These are phyloP conservation scores for Aspergillus bridgeri DNA, from an alignment of 495 filamentous ascomycete species.

Conservation along the genomic window DNA sequence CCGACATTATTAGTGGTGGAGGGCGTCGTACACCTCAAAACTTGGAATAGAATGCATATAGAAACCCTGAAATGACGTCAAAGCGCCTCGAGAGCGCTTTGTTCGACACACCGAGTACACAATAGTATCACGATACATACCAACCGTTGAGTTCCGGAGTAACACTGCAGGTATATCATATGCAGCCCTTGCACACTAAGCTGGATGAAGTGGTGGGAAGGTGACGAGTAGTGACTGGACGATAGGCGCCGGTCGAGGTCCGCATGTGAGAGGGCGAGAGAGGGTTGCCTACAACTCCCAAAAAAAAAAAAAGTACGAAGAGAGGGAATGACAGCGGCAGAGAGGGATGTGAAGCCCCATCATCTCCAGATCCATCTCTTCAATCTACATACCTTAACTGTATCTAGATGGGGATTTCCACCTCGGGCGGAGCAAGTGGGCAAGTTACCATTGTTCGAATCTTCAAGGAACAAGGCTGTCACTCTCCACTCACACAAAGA, in stretches of 20 bases:
- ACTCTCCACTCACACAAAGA: conserved; percentile 24
- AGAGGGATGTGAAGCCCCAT: not conserved
- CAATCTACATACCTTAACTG: not conserved
- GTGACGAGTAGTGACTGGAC: conserved; percentile 1
- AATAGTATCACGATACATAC: not conserved
- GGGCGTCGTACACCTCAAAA: too few relatives aligned
- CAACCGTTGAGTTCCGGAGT: conserved; percentile 11
- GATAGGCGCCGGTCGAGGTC: not conserved
- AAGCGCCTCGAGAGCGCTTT: not conserved
- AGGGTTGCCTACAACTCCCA: conserved; percentile 1
- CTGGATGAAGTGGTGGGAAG: conserved; percentile 5
- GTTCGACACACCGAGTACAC: not conserved
- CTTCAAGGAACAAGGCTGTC: conserved; percentile 15
- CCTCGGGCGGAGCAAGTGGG: conserved; percentile 21
- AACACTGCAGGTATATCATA: conserved; percentile 8
- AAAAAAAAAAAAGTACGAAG: not conserved
- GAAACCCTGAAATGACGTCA: not conserved
- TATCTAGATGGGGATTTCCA: conserved; percentile 4
- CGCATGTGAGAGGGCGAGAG: not conserved
- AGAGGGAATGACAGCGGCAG: not conserved
- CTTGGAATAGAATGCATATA: not conserved
- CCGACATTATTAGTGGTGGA: too few relatives aligned
- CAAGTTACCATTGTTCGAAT: conserved; percentile 18
- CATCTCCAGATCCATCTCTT: not conserved
- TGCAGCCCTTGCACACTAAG: not conserved